A percentile compares a stretch with the other conserved stretches of the same genome.
Conservation (phyloP, 2,329 filamentous ascomycete species). For the Pseudocercospora fuligena region DNA sequence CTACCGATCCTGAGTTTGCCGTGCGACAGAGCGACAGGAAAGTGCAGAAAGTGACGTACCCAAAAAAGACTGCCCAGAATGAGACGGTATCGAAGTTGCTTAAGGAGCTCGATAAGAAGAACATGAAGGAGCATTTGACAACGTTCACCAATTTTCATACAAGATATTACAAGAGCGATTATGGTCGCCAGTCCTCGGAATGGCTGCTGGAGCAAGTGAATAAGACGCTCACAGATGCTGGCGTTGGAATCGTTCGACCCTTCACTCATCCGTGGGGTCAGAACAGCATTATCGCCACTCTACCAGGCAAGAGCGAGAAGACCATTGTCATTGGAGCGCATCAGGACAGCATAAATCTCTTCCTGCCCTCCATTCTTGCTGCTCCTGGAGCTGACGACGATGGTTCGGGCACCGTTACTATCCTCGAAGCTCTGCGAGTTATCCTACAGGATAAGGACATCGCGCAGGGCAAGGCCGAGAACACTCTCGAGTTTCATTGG, state of each 20-base stretch:
- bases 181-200: slow-evolving; percentile 80
- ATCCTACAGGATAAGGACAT: slow-evolving; percentile 73
- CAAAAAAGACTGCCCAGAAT: slow-evolving; percentile 67
- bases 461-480: slow-evolving; percentile 69
- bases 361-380: slow-evolving; percentile 78
- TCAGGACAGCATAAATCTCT: slow-evolving; percentile 94
- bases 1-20: slow-evolving; percentile 53
- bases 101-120: slow-evolving; percentile 70
- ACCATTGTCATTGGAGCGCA: slow-evolving; percentile 77
- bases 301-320: slow-evolving; percentile 82
- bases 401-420: slow-evolving; percentile 83
- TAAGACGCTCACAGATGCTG: slow-evolving; percentile 71
- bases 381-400: slow-evolving; percentile 96
- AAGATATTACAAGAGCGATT: slow-evolving; percentile 78
- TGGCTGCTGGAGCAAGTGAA: slow-evolving; percentile 83
- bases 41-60: slow-evolving; percentile 63
- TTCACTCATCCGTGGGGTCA: slow-evolving; percentile 87
- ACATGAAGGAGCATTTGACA: slow-evolving; percentile 79
- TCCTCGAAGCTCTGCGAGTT: slow-evolving; percentile 85
- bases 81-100: slow-evolving; percentile 70
- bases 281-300: slow-evolving; percentile 86
- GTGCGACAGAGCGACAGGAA: slow-evolving; percentile 28
- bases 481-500: slow-evolving; percentile 97
- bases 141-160: slow-evolving; percentile 80
- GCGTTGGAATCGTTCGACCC: slow-evolving; percentile 72